phyloP scores from a whole-genome alignment of 768 basidiomycete species.

The Lentinula boryana region DNA sequence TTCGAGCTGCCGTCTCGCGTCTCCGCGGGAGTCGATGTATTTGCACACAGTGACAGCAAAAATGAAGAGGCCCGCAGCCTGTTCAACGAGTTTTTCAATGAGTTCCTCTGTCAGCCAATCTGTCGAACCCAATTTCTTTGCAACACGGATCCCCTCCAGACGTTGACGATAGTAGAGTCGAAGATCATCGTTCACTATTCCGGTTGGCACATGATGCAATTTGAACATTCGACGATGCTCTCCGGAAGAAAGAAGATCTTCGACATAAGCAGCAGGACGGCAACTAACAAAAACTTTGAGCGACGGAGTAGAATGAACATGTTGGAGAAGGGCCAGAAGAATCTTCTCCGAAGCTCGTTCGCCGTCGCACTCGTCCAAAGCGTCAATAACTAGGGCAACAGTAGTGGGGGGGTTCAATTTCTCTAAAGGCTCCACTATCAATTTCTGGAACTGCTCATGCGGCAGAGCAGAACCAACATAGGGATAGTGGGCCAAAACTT shows the following conservation, averaged over 20 bases:
- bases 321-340: background rate
- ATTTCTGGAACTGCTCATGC: background rate
- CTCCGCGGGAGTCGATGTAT: background rate
- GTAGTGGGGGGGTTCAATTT: background rate
- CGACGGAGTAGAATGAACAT: background rate
- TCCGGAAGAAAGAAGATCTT: background rate
- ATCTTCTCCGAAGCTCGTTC: background rate
- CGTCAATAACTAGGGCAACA: background rate
- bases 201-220: background rate
- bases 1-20: background rate
- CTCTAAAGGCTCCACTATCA: background rate
- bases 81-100: background rate
- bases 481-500: background rate
- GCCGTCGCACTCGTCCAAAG: background rate
- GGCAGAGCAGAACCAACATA: background rate
- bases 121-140: background rate
- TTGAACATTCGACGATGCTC: slow-evolving; percentile 1
- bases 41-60: slow-evolving; percentile 1
- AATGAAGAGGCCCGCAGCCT: background rate
- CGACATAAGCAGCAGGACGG: slow-evolving; percentile 1
- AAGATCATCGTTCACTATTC: background rate
- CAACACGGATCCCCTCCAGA: background rate
- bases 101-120: background rate
- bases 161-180: background rate
- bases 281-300: background rate